Conservation (phyloP, 306 rosid species). For the Coriaria nepalensis region DNA sequence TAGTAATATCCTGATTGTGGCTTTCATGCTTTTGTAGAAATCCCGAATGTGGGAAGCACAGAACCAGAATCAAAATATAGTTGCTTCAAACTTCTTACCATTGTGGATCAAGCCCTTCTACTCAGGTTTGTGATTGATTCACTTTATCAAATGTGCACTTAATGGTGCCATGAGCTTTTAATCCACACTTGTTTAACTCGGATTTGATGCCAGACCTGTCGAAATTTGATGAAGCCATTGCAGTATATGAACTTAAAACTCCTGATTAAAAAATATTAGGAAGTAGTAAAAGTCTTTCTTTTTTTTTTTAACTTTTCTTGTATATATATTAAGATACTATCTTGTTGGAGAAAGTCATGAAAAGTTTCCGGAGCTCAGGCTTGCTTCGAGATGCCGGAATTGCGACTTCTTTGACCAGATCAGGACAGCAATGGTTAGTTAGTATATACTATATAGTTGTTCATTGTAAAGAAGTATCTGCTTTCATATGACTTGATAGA, state of each 20-base stretch:
- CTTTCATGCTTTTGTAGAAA: conserved; percentile 31
- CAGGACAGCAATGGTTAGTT: conserved; percentile 66
- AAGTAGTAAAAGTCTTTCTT: too few species aligned
- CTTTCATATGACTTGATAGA: too few species aligned
- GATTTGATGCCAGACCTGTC: too few species aligned
- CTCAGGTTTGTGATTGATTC: conserved; percentile 38
- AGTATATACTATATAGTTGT: conserved; percentile 12
- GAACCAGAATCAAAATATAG: conserved; percentile 49
- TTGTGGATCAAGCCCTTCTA: conserved; percentile 71
- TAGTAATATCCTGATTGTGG: conserved; percentile 11
- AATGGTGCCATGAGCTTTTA: too few species aligned
- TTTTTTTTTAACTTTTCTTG: background rate
- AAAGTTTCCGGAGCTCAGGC: conserved; percentile 53
- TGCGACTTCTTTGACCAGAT: conserved; percentile 55
- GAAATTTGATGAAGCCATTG: too few species aligned
- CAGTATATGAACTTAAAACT: too few species aligned
- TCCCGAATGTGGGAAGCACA: conserved; percentile 39
- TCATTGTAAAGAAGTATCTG: background rate
- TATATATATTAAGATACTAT: conserved; percentile 28
- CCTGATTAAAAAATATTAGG: too few species aligned
- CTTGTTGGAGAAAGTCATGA: conserved; percentile 30
- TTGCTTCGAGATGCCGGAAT: conserved; percentile 46
- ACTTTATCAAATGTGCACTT: too few species aligned
- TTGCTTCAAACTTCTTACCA: conserved; percentile 84
- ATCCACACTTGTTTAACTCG: too few species aligned